phyloP scores from a whole-genome alignment of 441 rosid species.

The Adansonia rubrostipa region DNA sequence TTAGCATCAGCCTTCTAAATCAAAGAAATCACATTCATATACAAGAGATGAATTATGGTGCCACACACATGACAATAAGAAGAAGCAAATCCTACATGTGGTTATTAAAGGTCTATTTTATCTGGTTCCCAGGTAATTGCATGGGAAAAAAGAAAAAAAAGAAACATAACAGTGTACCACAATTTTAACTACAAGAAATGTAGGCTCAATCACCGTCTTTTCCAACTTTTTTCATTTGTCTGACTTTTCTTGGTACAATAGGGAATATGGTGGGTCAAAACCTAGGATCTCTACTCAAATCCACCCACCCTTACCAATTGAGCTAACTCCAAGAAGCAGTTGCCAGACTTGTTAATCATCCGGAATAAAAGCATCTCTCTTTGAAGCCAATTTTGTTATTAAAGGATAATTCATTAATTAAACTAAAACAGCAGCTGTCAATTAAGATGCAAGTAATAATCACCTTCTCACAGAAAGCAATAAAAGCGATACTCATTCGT shows the following conservation, averaged over 20 bases:
- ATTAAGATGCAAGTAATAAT: neutral
- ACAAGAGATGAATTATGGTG: neutral
- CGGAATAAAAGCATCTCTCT: neutral
- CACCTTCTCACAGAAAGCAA: neutral
- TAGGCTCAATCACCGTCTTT: neutral
- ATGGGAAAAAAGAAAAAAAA: neutral
- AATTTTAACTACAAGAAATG: neutral
- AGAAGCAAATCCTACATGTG: neutral
- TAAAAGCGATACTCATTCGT: neutral
- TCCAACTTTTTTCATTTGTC: neutral
- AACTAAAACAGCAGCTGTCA: neutral
- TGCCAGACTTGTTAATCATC: constrained; percentile 4
- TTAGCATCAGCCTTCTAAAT: neutral
- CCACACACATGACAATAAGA: neutral
- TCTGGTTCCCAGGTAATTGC: constrained; percentile 3
- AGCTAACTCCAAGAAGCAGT: neutral
- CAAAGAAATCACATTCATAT: neutral
- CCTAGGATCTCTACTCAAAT: neutral
- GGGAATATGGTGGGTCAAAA: neutral
- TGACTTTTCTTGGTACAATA: neutral
- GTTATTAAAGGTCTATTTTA: constrained; percentile 12
- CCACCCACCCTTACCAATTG: neutral
- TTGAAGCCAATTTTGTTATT: constrained; percentile 7
- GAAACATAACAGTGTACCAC: neutral
- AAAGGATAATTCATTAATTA: neutral